Evolutionary conservation across 2,329 filamentous ascomycete genomes (phyloP).

Genomic region (Exophiala alcalophila): DNA sequence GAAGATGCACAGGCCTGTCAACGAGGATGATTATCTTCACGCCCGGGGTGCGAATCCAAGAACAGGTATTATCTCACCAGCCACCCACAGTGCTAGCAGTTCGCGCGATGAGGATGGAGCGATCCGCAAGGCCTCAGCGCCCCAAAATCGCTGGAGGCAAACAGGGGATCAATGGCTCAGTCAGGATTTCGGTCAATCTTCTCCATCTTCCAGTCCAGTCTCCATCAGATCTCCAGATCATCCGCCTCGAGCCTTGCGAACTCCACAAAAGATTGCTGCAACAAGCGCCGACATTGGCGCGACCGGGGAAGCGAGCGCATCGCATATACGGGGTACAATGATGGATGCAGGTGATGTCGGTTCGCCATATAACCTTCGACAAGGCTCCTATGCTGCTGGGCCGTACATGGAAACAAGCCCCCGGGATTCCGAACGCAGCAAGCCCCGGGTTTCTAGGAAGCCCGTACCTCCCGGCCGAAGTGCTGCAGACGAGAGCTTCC

Average conservation of each 20-base stretch:
- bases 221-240: slow-evolving; percentile 2
- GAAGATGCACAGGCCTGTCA: slow-evolving; percentile 24
- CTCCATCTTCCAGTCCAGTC: slow-evolving; percentile 27
- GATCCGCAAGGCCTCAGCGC: slow-evolving; percentile 14
- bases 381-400: no score
- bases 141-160: slow-evolving; percentile 34
- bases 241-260: slow-evolving; percentile 10
- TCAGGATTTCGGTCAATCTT: slow-evolving; percentile 32
- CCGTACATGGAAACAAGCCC: no score
- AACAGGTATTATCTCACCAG: slow-evolving; percentile 40
- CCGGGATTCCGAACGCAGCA: no score
- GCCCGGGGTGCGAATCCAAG: slow-evolving; percentile 36
- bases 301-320: neutral
- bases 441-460: no score
- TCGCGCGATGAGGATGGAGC: slow-evolving; percentile 25
- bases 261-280: slow-evolving; percentile 15
- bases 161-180: slow-evolving; percentile 39
- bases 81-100: slow-evolving; percentile 30
- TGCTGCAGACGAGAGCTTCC: neutral
- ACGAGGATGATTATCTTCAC: slow-evolving; percentile 37
- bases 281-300: neutral
- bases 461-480: slow-evolving; percentile 11
- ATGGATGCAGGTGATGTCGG: neutral
- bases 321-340: neutral
- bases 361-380: no score